Evolutionary conservation across 176 grass and related monocot genomes (phyloP).

Genomic region (Thalia dealbata): DNA sequence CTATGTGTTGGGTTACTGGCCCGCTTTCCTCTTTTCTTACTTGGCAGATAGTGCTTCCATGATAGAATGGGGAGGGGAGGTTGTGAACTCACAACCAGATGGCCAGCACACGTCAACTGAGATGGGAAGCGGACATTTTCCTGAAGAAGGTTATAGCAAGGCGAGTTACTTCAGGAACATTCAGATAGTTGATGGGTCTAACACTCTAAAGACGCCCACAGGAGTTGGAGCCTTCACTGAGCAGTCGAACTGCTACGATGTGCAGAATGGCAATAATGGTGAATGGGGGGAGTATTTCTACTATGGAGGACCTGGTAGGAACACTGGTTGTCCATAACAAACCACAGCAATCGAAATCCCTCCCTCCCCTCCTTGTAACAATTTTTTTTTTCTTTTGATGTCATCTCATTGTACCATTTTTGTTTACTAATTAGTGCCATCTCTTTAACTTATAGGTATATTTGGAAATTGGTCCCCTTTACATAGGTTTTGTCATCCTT

Average conservation of each 20-base stretch:
- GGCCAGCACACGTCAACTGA: conserved; percentile 66
- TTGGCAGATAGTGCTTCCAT: conserved; percentile 63
- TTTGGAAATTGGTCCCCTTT: not conserved
- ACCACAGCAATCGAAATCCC: not conserved
- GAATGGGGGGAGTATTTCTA: conserved; percentile 94
- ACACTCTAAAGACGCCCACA: conserved; percentile 47
- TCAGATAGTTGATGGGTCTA: conserved; percentile 67
- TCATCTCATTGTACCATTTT: not conserved
- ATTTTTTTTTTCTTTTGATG: too few species aligned
- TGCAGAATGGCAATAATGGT: conserved; percentile 60
- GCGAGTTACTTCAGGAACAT: conserved; percentile 85
- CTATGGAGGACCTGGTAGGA: conserved; percentile 32
- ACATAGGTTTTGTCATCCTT: not conserved
- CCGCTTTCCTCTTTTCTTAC: conserved; percentile 80
- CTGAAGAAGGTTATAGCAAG: conserved; percentile 82
- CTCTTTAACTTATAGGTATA: not conserved
- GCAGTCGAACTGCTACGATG: conserved; percentile 69
- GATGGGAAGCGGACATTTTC: conserved; percentile 89
- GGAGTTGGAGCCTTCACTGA: conserved; percentile 61
- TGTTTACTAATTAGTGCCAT: too few species aligned
- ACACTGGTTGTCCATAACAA: conserved; percentile 3
- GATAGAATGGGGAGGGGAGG: conserved; percentile 94
- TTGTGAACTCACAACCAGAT: conserved; percentile 65
- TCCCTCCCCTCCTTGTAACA: too few species aligned
- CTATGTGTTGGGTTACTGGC: conserved; percentile 89